phyloP scores from a whole-genome alignment of 192 early-diverging fungal species.

The Pilobolus umbonatus region DNA sequence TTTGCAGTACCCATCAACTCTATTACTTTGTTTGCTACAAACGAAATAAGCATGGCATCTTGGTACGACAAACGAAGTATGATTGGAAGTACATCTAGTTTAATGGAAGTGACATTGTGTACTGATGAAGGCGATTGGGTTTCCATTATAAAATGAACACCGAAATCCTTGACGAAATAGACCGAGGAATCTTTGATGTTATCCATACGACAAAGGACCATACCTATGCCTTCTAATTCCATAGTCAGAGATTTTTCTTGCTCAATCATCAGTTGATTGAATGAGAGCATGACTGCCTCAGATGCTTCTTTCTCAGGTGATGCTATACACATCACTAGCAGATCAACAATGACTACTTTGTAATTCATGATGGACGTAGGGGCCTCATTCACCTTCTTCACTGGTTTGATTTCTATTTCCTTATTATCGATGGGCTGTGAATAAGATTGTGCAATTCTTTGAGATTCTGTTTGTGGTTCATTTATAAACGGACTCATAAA shows the following conservation, averaged over 20 bases:
- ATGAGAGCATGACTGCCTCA: constrained; percentile 69
- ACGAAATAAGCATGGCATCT: constrained; percentile 62
- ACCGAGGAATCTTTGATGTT: constrained; percentile 56
- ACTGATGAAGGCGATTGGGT: constrained; percentile 44
- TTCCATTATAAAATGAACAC: constrained; percentile 54
- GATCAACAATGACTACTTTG: constrained; percentile 65
- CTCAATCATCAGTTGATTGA: constrained; percentile 59
- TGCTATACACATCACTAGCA: constrained; percentile 69
- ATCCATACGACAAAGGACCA: constrained; percentile 75
- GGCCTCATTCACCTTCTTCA: not conserved
- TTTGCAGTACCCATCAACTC: constrained; percentile 37
- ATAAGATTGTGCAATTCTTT: constrained; percentile 21
- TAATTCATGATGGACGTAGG: constrained; percentile 8
- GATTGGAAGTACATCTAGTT: constrained; percentile 59
- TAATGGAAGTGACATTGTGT: constrained; percentile 50
- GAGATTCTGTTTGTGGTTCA: constrained; percentile 19
- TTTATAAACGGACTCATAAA: constrained; percentile 53
- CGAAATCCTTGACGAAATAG: constrained; percentile 74
- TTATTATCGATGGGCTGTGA: not conserved
- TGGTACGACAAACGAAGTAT: constrained; percentile 70
- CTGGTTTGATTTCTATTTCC: not conserved
- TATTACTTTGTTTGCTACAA: constrained; percentile 54
- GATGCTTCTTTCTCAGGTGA: constrained; percentile 52
- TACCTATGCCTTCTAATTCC: constrained; percentile 64
- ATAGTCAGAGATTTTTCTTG: constrained; percentile 57